These are phyloP conservation scores for Trypanosoma boissoni DNA, from an alignment of 208 protist species.

Conservation along the genomic window DNA sequence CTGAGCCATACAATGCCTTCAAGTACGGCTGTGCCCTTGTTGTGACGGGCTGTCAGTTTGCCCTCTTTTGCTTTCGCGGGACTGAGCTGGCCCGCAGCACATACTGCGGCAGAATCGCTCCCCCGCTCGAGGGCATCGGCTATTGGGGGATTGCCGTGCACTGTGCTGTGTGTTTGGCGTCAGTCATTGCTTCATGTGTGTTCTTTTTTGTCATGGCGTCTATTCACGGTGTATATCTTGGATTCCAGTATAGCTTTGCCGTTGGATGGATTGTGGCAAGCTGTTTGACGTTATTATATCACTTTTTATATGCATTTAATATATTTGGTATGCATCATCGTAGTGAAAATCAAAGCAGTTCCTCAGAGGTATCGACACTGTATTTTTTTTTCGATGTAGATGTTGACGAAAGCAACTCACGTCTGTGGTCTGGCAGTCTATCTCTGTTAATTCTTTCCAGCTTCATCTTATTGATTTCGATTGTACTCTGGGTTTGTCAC, in stretches of 20 bases:
- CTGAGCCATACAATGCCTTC: conserved; percentile 50
- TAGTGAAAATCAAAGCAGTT: background rate
- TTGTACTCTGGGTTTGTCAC: conserved; percentile 50
- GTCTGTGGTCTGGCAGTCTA: conserved; percentile 10
- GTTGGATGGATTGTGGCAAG: conserved; percentile 13
- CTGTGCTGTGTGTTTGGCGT: conserved; percentile 28
- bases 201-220: conserved; percentile 13
- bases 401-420: conserved; percentile 25
- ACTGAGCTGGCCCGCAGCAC: conserved; percentile 57
- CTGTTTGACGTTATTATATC: conserved; percentile 20
- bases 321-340: background rate
- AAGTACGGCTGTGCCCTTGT: conserved; percentile 52
- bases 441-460: conserved; percentile 43
- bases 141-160: conserved; percentile 38
- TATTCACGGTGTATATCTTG: background rate
- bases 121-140: conserved; percentile 41
- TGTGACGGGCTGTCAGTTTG: conserved; percentile 39
- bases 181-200: conserved; percentile 17
- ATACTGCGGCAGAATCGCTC: conserved; percentile 54
- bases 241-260: conserved; percentile 19
- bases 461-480: conserved; percentile 25
- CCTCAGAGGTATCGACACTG: background rate
- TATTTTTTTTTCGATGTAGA: conserved; percentile 29
- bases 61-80: conserved; percentile 55
- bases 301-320: conserved; percentile 22